These are phyloP conservation scores for Pyrenophora tritici-repentis DNA, from an alignment of 2,329 filamentous ascomycete genomes.

Conservation along the genomic window DNA sequence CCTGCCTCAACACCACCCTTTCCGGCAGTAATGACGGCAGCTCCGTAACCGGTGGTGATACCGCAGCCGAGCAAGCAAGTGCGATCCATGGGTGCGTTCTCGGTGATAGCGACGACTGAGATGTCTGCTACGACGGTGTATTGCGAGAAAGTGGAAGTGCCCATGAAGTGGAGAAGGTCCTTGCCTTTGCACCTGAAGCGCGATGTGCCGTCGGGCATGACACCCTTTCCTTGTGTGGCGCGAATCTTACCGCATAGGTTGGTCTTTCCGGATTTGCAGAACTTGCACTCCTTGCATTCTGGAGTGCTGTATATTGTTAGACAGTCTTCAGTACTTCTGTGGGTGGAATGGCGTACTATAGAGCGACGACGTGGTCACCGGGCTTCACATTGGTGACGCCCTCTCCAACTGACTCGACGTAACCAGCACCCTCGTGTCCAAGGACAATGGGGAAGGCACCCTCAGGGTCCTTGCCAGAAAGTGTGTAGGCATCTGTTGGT, in stretches of 20 bases:
- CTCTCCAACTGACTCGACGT: slow-evolving; percentile 70
- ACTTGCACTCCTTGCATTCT: slow-evolving; percentile 97
- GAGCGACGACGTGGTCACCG: slow-evolving; percentile 76
- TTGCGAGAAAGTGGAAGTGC: slow-evolving; percentile 97
- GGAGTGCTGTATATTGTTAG: slow-evolving; percentile 70
- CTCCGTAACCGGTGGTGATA: slow-evolving; percentile 98
- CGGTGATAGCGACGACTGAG: slow-evolving; percentile 91
- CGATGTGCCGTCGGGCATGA: slow-evolving; percentile 96
- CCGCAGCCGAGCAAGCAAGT: slow-evolving; percentile 96
- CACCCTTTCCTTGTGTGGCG: slow-evolving; percentile 90
- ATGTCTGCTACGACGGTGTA: slow-evolving; percentile 99
- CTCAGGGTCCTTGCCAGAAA: slow-evolving; percentile 88
- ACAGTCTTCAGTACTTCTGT: neutral
- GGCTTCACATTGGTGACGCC: slow-evolving; percentile 93
- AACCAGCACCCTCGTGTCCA: slow-evolving; percentile 51
- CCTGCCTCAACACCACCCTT: slow-evolving; percentile 74
- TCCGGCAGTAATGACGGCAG: slow-evolving; percentile 88
- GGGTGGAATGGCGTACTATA: slow-evolving; percentile 44
- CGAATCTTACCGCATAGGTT: slow-evolving; percentile 99
- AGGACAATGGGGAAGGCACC: slow-evolving; percentile 57
- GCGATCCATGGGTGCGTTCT: slow-evolving; percentile 90
- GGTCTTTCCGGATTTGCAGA: slow-evolving; percentile 99
- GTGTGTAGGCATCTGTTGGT: slow-evolving; percentile 64
- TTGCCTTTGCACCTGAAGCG: slow-evolving; percentile 95
- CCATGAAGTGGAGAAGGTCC: slow-evolving; percentile 98